Conservation (phyloP, 2,329 filamentous ascomycete species). For the Volutella citrinella region DNA sequence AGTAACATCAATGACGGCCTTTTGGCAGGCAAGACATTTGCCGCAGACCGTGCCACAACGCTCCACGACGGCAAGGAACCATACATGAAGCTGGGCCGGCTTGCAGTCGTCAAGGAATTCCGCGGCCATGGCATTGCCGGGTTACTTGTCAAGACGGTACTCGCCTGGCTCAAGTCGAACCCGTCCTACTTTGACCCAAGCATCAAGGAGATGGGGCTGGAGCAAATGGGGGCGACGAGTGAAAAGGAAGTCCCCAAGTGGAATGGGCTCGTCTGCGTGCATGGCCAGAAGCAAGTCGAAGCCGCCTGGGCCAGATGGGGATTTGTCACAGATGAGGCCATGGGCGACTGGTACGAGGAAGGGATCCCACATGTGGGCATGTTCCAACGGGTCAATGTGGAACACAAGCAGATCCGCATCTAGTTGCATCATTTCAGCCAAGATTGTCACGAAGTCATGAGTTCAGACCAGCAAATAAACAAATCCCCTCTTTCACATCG, state of each 20-base stretch:
- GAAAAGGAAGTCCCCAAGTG: conserved; percentile 53
- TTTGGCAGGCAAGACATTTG: conserved; percentile 16
- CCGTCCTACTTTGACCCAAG: conserved; percentile 52
- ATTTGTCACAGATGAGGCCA: conserved; percentile 67
- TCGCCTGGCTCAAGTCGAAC: conserved; percentile 66
- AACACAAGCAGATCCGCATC: conserved; percentile 22
- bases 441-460: too few relatives aligned
- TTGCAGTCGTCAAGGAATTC: conserved; percentile 67
- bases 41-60: conserved; percentile 43
- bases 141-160: conserved; percentile 63
- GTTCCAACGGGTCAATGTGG: conserved; percentile 54
- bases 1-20: too few relatives aligned
- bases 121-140: conserved; percentile 63
- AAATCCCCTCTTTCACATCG: neutral
- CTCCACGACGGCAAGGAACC: conserved; percentile 64
- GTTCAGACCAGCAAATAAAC: conserved; percentile 1
- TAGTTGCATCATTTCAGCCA: conserved; percentile 14
- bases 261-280: conserved; percentile 73
- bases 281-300: conserved; percentile 69
- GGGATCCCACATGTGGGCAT: conserved; percentile 84
- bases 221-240: conserved; percentile 38
- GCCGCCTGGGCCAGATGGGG: conserved; percentile 68
- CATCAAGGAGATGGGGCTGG: conserved; percentile 42
- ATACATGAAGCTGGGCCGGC: conserved; percentile 77
- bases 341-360: conserved; percentile 81